Conservation (phyloP, 2,329 filamentous ascomycete genomes). For the Penicillium nordicum region DNA sequence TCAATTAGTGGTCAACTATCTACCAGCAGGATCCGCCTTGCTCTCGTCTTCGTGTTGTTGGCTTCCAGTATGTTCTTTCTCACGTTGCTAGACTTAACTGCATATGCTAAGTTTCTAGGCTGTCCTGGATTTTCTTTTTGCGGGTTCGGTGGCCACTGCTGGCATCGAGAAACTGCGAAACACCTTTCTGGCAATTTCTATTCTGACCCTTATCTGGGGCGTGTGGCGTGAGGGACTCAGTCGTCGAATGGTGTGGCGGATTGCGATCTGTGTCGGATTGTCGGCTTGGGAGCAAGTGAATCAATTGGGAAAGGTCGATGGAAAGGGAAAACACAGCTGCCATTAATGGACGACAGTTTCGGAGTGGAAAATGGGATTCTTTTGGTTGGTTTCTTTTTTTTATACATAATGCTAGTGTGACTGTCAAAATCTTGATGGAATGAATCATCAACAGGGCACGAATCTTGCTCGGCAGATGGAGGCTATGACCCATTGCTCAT, state of each 20-base stretch:
- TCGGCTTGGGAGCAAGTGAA: conserved; percentile 14
- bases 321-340: conserved; percentile 12
- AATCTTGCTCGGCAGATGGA: too few species aligned
- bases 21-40: conserved; percentile 18
- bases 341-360: background rate
- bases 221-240: conserved; percentile 13
- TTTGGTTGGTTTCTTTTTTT: background rate
- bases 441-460: too few species aligned
- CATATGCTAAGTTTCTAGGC: conserved; percentile 7
- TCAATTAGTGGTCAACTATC: background rate
- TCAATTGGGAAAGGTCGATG: background rate
- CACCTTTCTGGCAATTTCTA: conserved; percentile 13
- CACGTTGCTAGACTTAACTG: background rate
- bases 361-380: background rate
- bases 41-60: conserved; percentile 15
- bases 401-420: background rate
- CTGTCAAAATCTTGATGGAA: too few species aligned
- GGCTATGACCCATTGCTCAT: too few species aligned
- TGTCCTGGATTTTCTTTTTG: conserved; percentile 16
- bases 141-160: conserved; percentile 16
- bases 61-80: conserved; percentile 10
- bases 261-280: conserved; percentile 14
- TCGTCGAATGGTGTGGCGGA: conserved; percentile 12
- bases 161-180: conserved; percentile 12
- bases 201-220: conserved; percentile 11